Evolutionary conservation across 768 basidiomycete species (phyloP).

Genomic region (Amanita subjunquillea): DNA sequence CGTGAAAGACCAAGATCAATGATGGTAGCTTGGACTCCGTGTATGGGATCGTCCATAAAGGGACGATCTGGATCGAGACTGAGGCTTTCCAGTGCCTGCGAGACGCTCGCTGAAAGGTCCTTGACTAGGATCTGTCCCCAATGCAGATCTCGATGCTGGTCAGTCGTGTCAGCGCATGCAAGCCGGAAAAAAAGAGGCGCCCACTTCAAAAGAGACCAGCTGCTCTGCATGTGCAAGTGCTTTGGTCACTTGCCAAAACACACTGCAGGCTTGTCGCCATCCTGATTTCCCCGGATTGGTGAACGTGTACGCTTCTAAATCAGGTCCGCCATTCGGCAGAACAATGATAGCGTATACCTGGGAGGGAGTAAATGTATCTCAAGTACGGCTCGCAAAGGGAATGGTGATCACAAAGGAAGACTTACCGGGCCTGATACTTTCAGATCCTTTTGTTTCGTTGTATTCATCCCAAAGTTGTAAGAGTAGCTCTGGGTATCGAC

Average conservation of each 20-base stretch:
- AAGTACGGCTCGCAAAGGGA: slow-evolving; percentile 4
- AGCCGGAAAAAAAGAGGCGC: slow-evolving; percentile 9
- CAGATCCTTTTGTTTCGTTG: slow-evolving; percentile 61
- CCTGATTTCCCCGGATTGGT: slow-evolving; percentile 39
- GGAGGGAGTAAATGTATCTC: slow-evolving; percentile 64
- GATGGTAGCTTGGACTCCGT: slow-evolving; percentile 72
- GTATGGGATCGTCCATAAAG: slow-evolving; percentile 53
- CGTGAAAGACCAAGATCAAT: slow-evolving; percentile 94
- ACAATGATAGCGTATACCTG: slow-evolving; percentile 89
- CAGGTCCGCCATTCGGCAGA: slow-evolving; percentile 81
- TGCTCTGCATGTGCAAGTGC: slow-evolving; percentile 74
- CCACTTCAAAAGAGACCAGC: slow-evolving; percentile 79
- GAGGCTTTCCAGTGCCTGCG: slow-evolving; percentile 22
- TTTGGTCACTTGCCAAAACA: slow-evolving; percentile 87
- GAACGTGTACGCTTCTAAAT: slow-evolving; percentile 82
- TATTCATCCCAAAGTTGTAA: slow-evolving; percentile 86
- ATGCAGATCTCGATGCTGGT: slow-evolving; percentile 95
- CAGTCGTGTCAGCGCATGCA: background rate
- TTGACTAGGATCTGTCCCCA: slow-evolving; percentile 93
- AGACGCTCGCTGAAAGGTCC: slow-evolving; percentile 22
- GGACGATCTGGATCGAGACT: slow-evolving; percentile 22
- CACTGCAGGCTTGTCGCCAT: slow-evolving; percentile 80
- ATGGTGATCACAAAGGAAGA: background rate
- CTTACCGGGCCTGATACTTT: slow-evolving; percentile 78
- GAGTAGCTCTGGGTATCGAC: slow-evolving; percentile 71